Evolutionary conservation across 2,329 filamentous ascomycete species (phyloP).

Genomic region (Ilyonectria mors-panacis): DNA sequence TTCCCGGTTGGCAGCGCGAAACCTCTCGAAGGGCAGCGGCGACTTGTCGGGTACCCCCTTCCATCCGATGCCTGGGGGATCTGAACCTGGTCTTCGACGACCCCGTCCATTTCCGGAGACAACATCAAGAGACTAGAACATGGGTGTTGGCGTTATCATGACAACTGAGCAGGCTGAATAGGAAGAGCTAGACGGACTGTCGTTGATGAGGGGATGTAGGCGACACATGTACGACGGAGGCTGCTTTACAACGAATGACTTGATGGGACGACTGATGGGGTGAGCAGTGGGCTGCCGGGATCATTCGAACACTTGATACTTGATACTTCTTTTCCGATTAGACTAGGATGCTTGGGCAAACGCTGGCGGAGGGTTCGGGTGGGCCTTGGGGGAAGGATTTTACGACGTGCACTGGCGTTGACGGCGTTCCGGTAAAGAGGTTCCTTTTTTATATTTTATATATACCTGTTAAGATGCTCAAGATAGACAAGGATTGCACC

Average conservation of each 20-base stretch:
- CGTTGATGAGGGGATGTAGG: conserved; percentile 11
- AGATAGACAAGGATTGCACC: conserved; percentile 38
- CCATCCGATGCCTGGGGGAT: background rate
- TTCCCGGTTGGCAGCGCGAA: conserved; percentile 14
- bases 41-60: background rate
- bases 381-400: conserved; percentile 21
- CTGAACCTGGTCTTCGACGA: background rate
- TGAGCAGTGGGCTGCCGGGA: conserved; percentile 43
- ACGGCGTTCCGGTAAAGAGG: conserved; percentile 42
- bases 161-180: conserved; percentile 1
- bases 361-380: conserved; percentile 39
- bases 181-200: conserved; percentile 19
- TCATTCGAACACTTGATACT: conserved; percentile 22
- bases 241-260: conserved; percentile 38
- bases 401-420: conserved; percentile 41
- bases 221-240: conserved; percentile 36
- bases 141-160: background rate
- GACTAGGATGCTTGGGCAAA: conserved; percentile 42
- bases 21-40: background rate
- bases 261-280: conserved; percentile 34
- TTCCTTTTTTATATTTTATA: background rate
- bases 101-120: background rate
- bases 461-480: conserved; percentile 13
- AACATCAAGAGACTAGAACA: background rate
- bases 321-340: conserved; percentile 34